These are phyloP conservation scores for Saccharomycopsis synnaedendra DNA, from an alignment of 805 yeast species.

Conservation along the genomic window DNA sequence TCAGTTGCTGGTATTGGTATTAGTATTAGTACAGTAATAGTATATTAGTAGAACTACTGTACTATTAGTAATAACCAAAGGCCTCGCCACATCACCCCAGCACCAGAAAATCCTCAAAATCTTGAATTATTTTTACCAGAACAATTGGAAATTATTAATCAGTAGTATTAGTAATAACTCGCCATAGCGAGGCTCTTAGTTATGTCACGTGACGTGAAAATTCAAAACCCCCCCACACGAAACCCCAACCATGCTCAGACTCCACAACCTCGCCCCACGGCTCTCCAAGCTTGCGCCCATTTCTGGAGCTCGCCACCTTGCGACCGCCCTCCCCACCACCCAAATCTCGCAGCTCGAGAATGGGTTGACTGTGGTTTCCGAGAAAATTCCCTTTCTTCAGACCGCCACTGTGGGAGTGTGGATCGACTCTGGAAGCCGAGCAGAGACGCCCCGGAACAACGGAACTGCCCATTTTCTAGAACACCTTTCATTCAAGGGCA, in stretches of 20 bases:
- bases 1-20: no score
- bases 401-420: slow-evolving; percentile 98
- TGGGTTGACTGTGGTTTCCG: slow-evolving; percentile 92
- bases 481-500: slow-evolving; percentile 95
- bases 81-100: no score
- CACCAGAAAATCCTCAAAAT: no score
- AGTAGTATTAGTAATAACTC: neutral
- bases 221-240: neutral
- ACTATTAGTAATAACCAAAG: no score
- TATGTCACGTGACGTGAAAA: neutral
- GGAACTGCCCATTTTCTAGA: slow-evolving; percentile 98
- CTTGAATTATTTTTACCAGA: no score
- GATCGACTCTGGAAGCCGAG: slow-evolving; percentile 98
- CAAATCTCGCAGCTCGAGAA: slow-evolving; percentile 70
- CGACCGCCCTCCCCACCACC: slow-evolving; percentile 29
- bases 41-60: no score
- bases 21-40: no score
- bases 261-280: neutral
- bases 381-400: slow-evolving; percentile 70
- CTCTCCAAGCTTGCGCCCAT: no score
- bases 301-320: neutral
- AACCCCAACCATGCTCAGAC: neutral
- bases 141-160: neutral
- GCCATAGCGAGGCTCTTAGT: neutral
- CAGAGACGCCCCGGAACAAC: slow-evolving; percentile 71